phyloP scores from a whole-genome alignment of 2,329 filamentous ascomycete species.

The Aspergillus sojae region DNA sequence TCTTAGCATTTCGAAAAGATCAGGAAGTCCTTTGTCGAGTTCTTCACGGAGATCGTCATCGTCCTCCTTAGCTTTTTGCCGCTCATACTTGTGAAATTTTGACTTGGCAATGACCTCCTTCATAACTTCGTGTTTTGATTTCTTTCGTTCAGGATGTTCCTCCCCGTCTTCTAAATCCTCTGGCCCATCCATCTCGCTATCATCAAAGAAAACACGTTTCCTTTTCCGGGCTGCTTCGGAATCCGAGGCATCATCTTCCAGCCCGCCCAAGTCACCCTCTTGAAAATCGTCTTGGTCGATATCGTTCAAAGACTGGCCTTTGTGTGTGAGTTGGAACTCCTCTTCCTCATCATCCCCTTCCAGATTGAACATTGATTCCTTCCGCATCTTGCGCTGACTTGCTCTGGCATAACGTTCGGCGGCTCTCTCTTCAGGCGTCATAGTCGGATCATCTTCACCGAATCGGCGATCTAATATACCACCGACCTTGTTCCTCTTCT shows the following conservation, averaged over 20 bases:
- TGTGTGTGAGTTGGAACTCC: constrained; percentile 75
- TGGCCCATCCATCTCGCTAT: constrained; percentile 46
- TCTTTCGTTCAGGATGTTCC: constrained; percentile 77
- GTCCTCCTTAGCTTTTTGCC: constrained; percentile 88
- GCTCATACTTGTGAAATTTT: constrained; percentile 91
- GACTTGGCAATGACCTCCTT: constrained; percentile 97
- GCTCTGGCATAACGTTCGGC: constrained; percentile 87
- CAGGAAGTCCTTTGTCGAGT: constrained; percentile 79
- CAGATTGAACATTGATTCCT: constrained; percentile 81
- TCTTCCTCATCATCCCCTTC: constrained; percentile 80
- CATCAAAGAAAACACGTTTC: constrained; percentile 49
- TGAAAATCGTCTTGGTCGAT: constrained; percentile 72
- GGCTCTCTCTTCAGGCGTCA: constrained; percentile 92
- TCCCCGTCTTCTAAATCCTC: constrained; percentile 54
- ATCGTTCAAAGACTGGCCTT: constrained; percentile 69
- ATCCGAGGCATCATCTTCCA: constrained; percentile 61
- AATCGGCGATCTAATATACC: constrained; percentile 92
- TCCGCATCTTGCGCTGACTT: constrained; percentile 77
- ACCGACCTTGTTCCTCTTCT: constrained; percentile 84
- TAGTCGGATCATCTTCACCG: constrained; percentile 90
- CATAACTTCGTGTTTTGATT: constrained; percentile 96
- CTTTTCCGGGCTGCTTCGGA: constrained; percentile 55
- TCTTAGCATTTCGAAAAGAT: constrained; percentile 72
- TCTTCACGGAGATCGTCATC: constrained; percentile 85
- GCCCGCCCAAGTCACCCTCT: constrained; percentile 68